These are phyloP conservation scores for Penicillium vulpinum DNA, from an alignment of 2,329 filamentous ascomycete genomes.

Conservation along the genomic window DNA sequence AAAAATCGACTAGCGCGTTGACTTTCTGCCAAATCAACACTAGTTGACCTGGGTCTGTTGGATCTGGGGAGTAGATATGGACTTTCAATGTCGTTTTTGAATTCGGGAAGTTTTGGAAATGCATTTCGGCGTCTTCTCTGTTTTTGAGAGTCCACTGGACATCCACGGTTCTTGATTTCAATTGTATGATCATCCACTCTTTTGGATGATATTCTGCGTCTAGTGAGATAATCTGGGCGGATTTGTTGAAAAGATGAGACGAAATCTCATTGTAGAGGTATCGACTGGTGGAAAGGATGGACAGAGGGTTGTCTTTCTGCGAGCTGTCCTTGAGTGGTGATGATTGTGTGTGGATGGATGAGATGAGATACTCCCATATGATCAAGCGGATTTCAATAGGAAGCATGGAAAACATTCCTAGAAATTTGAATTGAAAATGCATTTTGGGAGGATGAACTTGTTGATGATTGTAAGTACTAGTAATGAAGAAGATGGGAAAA, in stretches of 20 bases:
- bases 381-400: slow-evolving; percentile 5
- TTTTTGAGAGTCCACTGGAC: background rate
- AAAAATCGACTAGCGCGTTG: background rate
- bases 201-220: background rate
- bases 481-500: background rate
- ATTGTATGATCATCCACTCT: background rate
- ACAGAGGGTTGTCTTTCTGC: background rate
- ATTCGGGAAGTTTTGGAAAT: slow-evolving; percentile 2
- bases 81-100: background rate
- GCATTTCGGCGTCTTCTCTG: background rate
- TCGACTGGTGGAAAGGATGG: background rate
- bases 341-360: background rate
- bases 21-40: background rate
- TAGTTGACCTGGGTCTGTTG: background rate
- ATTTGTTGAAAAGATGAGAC: background rate
- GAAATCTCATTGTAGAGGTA: slow-evolving; percentile 9
- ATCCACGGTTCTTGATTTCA: background rate
- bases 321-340: too few relatives aligned
- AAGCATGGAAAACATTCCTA: background rate
- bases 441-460: background rate
- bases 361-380: slow-evolving; percentile 3
- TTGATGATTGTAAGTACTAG: background rate
- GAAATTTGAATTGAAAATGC: background rate
- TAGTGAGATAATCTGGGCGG: background rate
- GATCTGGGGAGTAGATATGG: background rate